Evolutionary conservation across 106 monocot genomes (phyloP).

Genomic region (Acorus gramineus): DNA sequence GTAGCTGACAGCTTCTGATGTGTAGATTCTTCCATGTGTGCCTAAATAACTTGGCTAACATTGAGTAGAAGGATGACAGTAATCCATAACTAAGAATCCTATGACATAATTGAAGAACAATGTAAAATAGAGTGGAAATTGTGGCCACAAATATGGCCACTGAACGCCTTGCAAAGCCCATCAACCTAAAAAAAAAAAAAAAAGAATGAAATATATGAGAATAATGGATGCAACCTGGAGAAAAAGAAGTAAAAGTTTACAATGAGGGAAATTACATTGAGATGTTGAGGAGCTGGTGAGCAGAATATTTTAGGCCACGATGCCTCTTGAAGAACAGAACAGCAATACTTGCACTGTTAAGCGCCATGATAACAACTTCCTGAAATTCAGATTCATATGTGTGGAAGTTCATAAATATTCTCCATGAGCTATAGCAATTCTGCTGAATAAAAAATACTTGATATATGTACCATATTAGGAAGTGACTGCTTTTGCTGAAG

Average conservation of each 20-base stretch:
- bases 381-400: slow-evolving; percentile 8
- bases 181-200: slow-evolving; percentile 23
- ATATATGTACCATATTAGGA: slow-evolving; percentile 48
- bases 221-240: slow-evolving; percentile 1
- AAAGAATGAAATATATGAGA: slow-evolving; percentile 4
- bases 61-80: slow-evolving; percentile 7
- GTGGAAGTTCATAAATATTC: not conserved
- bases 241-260: slow-evolving; percentile 2
- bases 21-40: slow-evolving; percentile 53
- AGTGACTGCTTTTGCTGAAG: slow-evolving; percentile 27
- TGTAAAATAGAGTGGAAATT: slow-evolving; percentile 35
- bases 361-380: slow-evolving; percentile 44
- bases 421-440: not conserved
- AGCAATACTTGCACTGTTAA: slow-evolving; percentile 66
- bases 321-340: slow-evolving; percentile 14
- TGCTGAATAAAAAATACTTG: not conserved
- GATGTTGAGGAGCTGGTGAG: slow-evolving; percentile 3
- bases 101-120: slow-evolving; percentile 43
- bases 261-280: slow-evolving; percentile 21
- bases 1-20: slow-evolving; percentile 57
- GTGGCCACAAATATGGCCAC: slow-evolving; percentile 48
- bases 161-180: slow-evolving; percentile 22
- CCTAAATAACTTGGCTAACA: slow-evolving; percentile 36
- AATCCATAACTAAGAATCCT: slow-evolving; percentile 16
- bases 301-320: slow-evolving; percentile 9